Evolutionary conservation across 2,329 filamentous ascomycete genomes (phyloP).

Genomic region (Aspergillus aculeatus): DNA sequence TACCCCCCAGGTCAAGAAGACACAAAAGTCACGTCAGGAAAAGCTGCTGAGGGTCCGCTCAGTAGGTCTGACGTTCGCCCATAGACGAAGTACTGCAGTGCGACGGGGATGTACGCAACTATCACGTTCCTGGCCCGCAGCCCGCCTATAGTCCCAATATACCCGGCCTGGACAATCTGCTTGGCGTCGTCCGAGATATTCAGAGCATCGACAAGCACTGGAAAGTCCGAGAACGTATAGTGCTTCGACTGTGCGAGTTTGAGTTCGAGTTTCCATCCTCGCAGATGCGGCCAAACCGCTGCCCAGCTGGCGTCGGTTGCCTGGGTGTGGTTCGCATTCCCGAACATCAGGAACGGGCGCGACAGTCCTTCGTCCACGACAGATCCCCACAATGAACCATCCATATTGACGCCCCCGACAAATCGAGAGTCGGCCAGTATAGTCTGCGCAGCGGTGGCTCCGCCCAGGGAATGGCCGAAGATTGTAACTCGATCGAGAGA

Average conservation of each 20-base stretch:
- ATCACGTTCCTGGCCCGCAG: background rate
- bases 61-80: background rate
- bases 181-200: background rate
- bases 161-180: background rate
- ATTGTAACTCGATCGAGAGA: conserved; percentile 12
- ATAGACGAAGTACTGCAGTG: background rate
- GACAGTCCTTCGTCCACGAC: conserved; percentile 12
- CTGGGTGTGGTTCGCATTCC: conserved; percentile 17
- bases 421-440: conserved; percentile 19
- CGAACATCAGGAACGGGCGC: conserved; percentile 18
- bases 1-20: background rate
- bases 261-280: conserved; percentile 20
- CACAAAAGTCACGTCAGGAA: background rate
- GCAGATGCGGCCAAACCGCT: conserved; percentile 10
- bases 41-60: background rate
- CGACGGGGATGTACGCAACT: background rate
- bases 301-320: conserved; percentile 16
- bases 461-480: conserved; percentile 25
- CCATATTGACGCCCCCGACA: conserved; percentile 20
- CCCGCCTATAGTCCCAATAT: background rate
- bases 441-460: conserved; percentile 20
- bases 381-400: conserved; percentile 18
- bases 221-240: conserved; percentile 20
- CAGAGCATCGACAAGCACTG: background rate
- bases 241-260: conserved; percentile 16